Percentiles rank a stretch among this genome's conserved stretches.
Conservation (phyloP, 805 yeast species). For the Lachancea quebecensis region DNA sequence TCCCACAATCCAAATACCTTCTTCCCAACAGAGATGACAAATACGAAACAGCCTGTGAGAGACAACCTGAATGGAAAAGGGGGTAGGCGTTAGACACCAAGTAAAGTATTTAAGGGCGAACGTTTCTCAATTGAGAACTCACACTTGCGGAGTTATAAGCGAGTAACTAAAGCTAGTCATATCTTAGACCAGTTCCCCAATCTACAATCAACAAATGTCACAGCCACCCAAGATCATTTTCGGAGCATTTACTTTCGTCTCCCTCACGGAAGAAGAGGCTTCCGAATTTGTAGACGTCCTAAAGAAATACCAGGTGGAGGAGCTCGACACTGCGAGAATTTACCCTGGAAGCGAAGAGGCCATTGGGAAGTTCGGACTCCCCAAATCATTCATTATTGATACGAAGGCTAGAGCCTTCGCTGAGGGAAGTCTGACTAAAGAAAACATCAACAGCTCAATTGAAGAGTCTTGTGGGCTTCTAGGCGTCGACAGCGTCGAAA, state of each 20-base stretch:
- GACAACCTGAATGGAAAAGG: no score
- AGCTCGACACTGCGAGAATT: conserved; percentile 1
- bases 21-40: no score
- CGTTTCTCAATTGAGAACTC: no score
- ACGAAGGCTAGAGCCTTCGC: conserved; percentile 8
- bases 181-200: background rate
- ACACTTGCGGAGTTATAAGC: no score
- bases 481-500: conserved; percentile 16
- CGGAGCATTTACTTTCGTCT: background rate
- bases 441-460: conserved; percentile 11
- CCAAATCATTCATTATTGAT: background rate
- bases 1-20: no score
- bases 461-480: conserved; percentile 12
- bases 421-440: conserved; percentile 12
- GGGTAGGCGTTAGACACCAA: no score
- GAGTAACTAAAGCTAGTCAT: no score
- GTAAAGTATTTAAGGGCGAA: no score
- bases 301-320: background rate
- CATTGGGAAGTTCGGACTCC: background rate
- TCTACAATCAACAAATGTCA: background rate
- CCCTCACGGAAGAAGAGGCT: background rate
- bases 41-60: no score
- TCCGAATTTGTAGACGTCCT: background rate
- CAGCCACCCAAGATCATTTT: background rate
- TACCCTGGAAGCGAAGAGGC: conserved; percentile 1